Evolutionary conservation across 2,329 filamentous ascomycete species (phyloP).

Genomic region (Alternaria angustiovoidea): DNA sequence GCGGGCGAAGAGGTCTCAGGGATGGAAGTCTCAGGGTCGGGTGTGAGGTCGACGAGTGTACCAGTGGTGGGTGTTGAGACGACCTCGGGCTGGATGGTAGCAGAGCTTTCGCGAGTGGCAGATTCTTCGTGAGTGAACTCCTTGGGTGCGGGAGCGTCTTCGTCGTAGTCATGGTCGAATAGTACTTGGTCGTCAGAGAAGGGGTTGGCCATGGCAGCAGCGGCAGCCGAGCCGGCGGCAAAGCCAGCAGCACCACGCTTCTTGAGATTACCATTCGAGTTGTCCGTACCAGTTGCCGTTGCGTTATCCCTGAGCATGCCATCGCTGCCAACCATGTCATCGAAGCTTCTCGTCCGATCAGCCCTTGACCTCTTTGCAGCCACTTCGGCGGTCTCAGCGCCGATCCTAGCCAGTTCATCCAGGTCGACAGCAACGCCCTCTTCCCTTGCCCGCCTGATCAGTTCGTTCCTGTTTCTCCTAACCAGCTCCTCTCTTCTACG

Average conservation of each 20-base stretch:
- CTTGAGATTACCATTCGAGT: constrained; percentile 27
- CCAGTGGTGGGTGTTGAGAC: constrained; percentile 17
- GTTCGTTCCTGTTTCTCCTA: constrained; percentile 45
- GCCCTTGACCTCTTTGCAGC: constrained; percentile 24
- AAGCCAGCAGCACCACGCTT: constrained; percentile 49
- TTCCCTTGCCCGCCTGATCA: constrained; percentile 47
- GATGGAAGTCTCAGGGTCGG: constrained; percentile 28
- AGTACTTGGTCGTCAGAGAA: constrained; percentile 56
- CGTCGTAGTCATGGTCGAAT: constrained; percentile 50
- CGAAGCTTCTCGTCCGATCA: constrained; percentile 47
- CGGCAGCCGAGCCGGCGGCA: constrained; percentile 49
- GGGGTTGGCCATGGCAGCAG: constrained; percentile 51
- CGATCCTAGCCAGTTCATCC: constrained; percentile 50
- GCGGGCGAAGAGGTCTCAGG: constrained; percentile 28
- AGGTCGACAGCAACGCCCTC: constrained; percentile 54
- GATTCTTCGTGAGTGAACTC: constrained; percentile 37
- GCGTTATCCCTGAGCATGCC: constrained; percentile 47
- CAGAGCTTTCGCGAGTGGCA: constrained; percentile 39
- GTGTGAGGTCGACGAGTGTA: constrained; percentile 45
- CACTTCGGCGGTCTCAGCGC: constrained; percentile 37
- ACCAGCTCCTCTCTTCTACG: constrained; percentile 44
- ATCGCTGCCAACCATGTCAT: constrained; percentile 52
- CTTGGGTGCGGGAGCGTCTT: constrained; percentile 42
- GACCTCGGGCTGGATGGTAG: constrained; percentile 35
- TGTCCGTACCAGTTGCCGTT: constrained; percentile 35